phyloP scores from a whole-genome alignment of 1,139 yeast genomes.

The Chernovozyma aurita region DNA sequence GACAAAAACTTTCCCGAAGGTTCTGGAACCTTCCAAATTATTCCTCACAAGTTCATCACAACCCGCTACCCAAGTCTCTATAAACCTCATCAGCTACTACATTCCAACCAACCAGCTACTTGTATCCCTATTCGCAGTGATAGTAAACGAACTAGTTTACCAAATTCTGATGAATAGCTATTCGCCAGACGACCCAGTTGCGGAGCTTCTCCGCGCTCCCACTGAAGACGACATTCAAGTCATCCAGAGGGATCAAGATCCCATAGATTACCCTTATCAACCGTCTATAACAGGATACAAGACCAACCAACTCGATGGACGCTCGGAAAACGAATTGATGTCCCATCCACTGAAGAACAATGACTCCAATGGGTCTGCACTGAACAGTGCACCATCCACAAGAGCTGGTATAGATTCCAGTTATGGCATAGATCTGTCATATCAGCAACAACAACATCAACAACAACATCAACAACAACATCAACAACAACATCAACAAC shows the following conservation, averaged over 20 bases:
- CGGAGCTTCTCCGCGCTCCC: constrained; percentile 5
- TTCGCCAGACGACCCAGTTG: constrained; percentile 6
- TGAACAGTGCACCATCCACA: no score
- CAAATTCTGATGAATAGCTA: constrained; percentile 7
- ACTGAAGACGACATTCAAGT: constrained; percentile 6
- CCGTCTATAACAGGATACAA: background rate
- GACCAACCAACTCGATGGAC: background rate
- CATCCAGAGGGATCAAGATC: constrained; percentile 4
- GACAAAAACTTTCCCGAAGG: no score
- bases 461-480: background rate
- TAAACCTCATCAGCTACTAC: no score
- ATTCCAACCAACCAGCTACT: no score
- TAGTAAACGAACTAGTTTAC: no score
- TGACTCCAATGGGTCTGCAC: no score
- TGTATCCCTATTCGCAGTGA: no score
- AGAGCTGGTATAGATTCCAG: no score
- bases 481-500: background rate
- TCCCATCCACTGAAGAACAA: background rate
- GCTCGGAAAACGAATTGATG: background rate
- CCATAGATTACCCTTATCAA: constrained; percentile 2
- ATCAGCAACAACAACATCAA: constrained; percentile 2
- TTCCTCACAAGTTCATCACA: no score
- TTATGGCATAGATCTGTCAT: background rate
- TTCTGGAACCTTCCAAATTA: no score
- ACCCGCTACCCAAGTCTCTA: no score